Percentiles rank a stretch among this genome's conserved stretches.
Evolutionary conservation across 768 basidiomycete species (phyloP).

Genomic region (Phanerochaete sordida): DNA sequence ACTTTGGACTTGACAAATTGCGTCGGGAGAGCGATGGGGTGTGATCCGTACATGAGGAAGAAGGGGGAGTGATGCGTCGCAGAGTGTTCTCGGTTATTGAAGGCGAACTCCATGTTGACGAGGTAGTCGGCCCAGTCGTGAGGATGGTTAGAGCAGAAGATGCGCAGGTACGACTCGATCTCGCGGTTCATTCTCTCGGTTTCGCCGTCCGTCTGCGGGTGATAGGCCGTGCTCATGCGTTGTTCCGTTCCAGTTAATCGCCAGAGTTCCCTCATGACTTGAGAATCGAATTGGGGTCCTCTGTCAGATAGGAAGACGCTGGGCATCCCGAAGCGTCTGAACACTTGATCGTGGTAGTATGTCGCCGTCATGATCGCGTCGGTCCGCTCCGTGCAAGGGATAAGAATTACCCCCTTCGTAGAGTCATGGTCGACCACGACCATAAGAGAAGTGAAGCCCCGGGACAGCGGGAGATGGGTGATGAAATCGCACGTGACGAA

Average conservation of each 20-base stretch:
- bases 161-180: slow-evolving; percentile 27
- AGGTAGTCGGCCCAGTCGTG: not conserved
- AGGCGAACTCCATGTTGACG: not conserved
- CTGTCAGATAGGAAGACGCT: slow-evolving; percentile 10
- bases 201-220: slow-evolving; percentile 35
- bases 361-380: not conserved
- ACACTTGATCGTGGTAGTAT: not conserved
- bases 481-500: slow-evolving; percentile 25
- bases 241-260: slow-evolving; percentile 3
- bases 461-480: slow-evolving; percentile 14
- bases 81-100: slow-evolving; percentile 1
- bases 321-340: slow-evolving; percentile 5
- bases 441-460: not conserved
- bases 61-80: slow-evolving; percentile 19
- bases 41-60: slow-evolving; percentile 18
- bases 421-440: not conserved
- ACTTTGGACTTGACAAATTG: not conserved
- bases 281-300: not conserved
- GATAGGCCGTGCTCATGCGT: slow-evolving; percentile 27
- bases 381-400: slow-evolving; percentile 28
- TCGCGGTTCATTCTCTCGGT: slow-evolving; percentile 30
- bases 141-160: slow-evolving; percentile 13
- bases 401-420: slow-evolving; percentile 26
- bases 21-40: not conserved
- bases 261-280: not conserved